Conservation (phyloP, 352 stramenopile species). For the Phytophthora lateralis region DNA sequence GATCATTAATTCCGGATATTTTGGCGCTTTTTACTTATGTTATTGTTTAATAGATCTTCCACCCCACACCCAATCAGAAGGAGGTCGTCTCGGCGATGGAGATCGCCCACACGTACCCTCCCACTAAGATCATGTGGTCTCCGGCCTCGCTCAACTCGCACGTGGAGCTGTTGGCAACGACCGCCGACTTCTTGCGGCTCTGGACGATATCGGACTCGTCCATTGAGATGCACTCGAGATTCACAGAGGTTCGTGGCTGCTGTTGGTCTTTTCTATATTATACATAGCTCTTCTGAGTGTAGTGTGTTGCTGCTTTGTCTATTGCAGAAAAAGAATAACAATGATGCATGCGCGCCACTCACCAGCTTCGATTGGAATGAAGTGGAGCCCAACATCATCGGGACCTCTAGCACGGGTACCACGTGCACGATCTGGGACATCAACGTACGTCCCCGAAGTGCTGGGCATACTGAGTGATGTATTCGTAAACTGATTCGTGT, state of each 20-base stretch:
- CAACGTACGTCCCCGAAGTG: slow-evolving; percentile 60
- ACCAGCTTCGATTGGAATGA: slow-evolving; percentile 99
- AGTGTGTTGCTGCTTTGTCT: slow-evolving; percentile 9
- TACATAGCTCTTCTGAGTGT: not conserved
- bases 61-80: slow-evolving; percentile 56
- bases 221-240: slow-evolving; percentile 77
- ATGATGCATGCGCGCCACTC: slow-evolving; percentile 92
- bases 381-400: slow-evolving; percentile 94
- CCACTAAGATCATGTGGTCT: slow-evolving; percentile 90
- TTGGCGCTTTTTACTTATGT: slow-evolving; percentile 2
- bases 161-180: slow-evolving; percentile 81
- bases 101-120: slow-evolving; percentile 87
- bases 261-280: not conserved
- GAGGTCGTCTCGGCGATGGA: slow-evolving; percentile 65
- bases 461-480: not conserved
- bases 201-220: slow-evolving; percentile 77
- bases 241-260: slow-evolving; percentile 56
- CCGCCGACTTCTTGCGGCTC: slow-evolving; percentile 83
- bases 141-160: slow-evolving; percentile 50
- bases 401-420: slow-evolving; percentile 97
- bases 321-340: slow-evolving; percentile 71
- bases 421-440: slow-evolving; percentile 99
- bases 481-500: not conserved
- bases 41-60: slow-evolving; percentile 58
- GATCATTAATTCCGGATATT: slow-evolving; percentile 1